A percentile compares a stretch with the other conserved stretches of the same genome.
Conservation (phyloP, 192 early-diverging fungal species). For the Umbelopsis sp. region DNA sequence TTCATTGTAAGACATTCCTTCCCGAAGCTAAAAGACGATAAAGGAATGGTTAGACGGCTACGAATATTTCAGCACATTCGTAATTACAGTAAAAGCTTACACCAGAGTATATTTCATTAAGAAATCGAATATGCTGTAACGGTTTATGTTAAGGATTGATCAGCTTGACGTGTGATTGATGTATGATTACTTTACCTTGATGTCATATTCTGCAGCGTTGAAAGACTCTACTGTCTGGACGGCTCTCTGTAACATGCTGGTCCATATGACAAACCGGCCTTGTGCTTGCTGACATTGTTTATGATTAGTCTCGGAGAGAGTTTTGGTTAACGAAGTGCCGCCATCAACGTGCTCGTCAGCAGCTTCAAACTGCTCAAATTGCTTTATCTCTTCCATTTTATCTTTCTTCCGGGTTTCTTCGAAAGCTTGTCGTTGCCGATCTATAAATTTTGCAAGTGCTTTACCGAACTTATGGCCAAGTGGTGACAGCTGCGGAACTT, state of each 20-base stretch:
- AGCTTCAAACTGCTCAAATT: conserved; percentile 37
- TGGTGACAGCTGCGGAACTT: conserved; percentile 75
- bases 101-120: conserved; percentile 95
- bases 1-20: conserved; percentile 79
- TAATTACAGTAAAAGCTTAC: conserved; percentile 34
- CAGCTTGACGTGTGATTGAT: background rate
- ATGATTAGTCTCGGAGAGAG: background rate
- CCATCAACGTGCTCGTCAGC: background rate
- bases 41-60: too few species aligned
- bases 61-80: too few species aligned
- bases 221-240: conserved; percentile 85
- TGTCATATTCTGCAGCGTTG: conserved; percentile 76
- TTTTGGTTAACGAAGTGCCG: background rate
- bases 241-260: conserved; percentile 82
- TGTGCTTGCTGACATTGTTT: background rate
- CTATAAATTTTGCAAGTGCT: conserved; percentile 81
- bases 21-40: conserved; percentile 44
- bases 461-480: conserved; percentile 71
- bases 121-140: conserved; percentile 65
- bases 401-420: conserved; percentile 29
- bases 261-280: conserved; percentile 71
- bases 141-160: background rate
- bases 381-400: conserved; percentile 39
- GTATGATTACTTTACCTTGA: conserved; percentile 47
- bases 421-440: conserved; percentile 54